Evolutionary conservation across 2,329 filamentous ascomycete species (phyloP), one percentile per base, ranked within the genome.

Genomic region (Exophiala spinifera): DNA sequence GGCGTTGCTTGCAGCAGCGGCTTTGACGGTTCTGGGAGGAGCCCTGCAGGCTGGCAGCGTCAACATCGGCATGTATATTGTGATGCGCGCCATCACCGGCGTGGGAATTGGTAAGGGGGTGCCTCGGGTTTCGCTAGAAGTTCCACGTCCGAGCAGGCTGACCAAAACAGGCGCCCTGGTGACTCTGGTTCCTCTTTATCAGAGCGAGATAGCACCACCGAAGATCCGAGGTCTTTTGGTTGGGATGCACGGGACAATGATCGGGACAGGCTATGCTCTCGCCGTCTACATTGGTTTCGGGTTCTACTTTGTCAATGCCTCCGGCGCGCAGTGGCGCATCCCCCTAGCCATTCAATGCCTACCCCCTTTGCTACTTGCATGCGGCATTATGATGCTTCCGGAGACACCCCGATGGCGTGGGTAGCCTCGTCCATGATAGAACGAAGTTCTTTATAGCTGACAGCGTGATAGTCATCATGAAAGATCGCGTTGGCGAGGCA

Each of bases 171-270:
- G 44, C 7, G 44, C 28, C 3, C 14, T 51, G 36, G 36, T 51
- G 8, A 44, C 48, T 6, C 74, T 72, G 0, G 53, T 76, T 31
- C 72, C 73, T 1, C 66, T 72, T 0, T 77, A 75, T 51, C 66
- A 76, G 3, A 66, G 72, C 2, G 74, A 77, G 51, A 64, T 72
- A 0, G 69, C 73, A 0, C 74, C 74, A 1, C 69, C 70, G 0
- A 69, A 20, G 28, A 44, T 50, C n/a, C 55, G 57, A 42, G 57
- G 57, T 2, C 39, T 58, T 13, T 15, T 60, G n/a, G 57, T 58
- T 3, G 51, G 39, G 4, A 34, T 51, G 28, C 14, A 44, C 57
- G n/a, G 55, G 48, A 28, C 50, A 7, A 49, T 55, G 37, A 46
- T 55, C 15, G 45, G 42, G 10, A 23, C 51, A 10, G 57, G 51